These are phyloP conservation scores for Moesziomyces aphidis DNA, from an alignment of 1,284 basidiomycete species.

Conservation along the genomic window DNA sequence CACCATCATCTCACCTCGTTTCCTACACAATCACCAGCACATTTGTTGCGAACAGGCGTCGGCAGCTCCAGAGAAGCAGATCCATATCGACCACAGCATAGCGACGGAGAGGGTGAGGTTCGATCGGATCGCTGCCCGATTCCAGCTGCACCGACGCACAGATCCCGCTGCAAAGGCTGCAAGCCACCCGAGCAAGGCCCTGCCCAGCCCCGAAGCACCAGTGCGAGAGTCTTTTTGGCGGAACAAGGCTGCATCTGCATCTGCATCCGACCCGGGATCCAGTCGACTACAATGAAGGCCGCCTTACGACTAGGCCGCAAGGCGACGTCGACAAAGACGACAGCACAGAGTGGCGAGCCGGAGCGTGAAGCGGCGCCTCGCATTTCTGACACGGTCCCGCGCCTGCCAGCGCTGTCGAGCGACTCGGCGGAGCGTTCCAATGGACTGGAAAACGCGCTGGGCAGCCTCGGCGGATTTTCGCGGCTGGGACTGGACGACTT, in stretches of 20 bases:
- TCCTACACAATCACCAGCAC: not conserved
- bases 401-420: slow-evolving; percentile 9
- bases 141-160: not conserved
- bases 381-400: slow-evolving; percentile 13
- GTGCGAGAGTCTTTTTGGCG: too few relatives aligned
- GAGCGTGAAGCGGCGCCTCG: slow-evolving; percentile 7
- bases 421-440: not conserved
- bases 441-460: not conserved
- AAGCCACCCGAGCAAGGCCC: not conserved
- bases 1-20: not conserved
- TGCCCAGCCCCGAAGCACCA: not conserved
- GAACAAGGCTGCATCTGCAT: too few relatives aligned
- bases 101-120: too few relatives aligned
- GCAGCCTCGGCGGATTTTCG: slow-evolving; percentile 8
- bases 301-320: slow-evolving; percentile 30
- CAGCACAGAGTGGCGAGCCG: not conserved
- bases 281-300: slow-evolving; percentile 12
- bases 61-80: not conserved
- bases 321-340: slow-evolving; percentile 4
- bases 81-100: too few relatives aligned
- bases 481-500: slow-evolving; percentile 20
- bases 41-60: not conserved
- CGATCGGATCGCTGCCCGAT: too few relatives aligned
- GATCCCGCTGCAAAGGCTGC: slow-evolving; percentile 1
- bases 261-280: not conserved